Conservation (phyloP, 352 stramenopile genomes). For the Phytophthora quininea region DNA sequence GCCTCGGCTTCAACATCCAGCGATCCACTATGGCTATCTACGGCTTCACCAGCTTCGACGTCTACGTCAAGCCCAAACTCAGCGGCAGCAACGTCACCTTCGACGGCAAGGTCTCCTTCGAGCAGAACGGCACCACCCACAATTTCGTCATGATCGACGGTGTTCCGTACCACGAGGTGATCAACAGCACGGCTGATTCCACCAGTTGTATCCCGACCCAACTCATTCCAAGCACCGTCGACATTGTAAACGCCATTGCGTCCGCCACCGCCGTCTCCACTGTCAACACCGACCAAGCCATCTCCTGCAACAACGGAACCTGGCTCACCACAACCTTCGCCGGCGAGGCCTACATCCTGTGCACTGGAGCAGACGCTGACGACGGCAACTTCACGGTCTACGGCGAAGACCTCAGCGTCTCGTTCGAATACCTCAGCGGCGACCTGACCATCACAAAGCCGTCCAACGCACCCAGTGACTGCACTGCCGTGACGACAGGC, state of each 20-base stretch:
- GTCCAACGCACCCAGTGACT: conserved; percentile 29
- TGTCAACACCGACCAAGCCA: conserved; percentile 44
- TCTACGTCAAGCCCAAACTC: conserved; percentile 47
- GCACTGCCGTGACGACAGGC: conserved; percentile 20
- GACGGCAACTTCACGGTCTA: conserved; percentile 43
- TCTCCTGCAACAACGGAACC: conserved; percentile 43
- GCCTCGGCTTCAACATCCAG: conserved; percentile 53
- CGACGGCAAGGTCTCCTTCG: conserved; percentile 45
- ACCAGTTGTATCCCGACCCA: conserved; percentile 35
- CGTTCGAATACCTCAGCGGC: conserved; percentile 33
- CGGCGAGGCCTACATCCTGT: conserved; percentile 55
- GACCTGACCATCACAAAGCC: conserved; percentile 36
- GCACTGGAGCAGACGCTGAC: conserved; percentile 24
- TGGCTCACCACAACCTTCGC: conserved; percentile 51
- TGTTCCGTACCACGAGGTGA: conserved; percentile 37
- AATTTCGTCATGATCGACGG: conserved; percentile 51
- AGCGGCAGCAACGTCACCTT: conserved; percentile 37
- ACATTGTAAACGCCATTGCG: conserved; percentile 41
- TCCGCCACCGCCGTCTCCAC: conserved; percentile 36
- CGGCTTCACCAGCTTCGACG: conserved; percentile 44
- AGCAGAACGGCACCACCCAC: conserved; percentile 41
- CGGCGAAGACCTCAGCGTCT: conserved; percentile 48
- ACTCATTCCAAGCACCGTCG: conserved; percentile 34
- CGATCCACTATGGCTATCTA: conserved; percentile 59
- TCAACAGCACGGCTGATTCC: conserved; percentile 20